Evolutionary conservation across 2,329 filamentous ascomycete genomes (phyloP).

Genomic region (Aspergillus tubingensis): DNA sequence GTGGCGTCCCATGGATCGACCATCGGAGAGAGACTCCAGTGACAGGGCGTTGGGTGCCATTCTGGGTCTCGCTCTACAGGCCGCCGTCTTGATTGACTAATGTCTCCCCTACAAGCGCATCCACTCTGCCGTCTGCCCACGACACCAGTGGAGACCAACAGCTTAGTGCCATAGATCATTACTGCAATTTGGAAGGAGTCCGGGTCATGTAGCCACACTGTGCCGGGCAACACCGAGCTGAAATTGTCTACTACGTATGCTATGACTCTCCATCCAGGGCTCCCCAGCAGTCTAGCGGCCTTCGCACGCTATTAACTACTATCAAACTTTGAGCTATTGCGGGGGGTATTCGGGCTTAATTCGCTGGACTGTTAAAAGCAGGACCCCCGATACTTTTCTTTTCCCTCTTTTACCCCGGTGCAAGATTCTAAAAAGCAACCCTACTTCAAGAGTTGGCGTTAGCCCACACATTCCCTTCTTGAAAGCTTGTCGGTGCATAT

Average conservation of each 20-base stretch:
- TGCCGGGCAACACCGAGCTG: conserved; percentile 5
- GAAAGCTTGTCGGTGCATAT: not conserved
- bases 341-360: not conserved
- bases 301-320: conserved; percentile 16
- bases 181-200: conserved; percentile 7
- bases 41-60: conserved; percentile 7
- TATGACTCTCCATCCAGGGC: not conserved
- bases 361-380: conserved; percentile 2
- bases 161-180: conserved; percentile 9
- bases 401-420: not conserved
- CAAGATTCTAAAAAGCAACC: not conserved
- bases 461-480: conserved; percentile 1
- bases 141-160: conserved; percentile 8
- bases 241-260: not conserved
- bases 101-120: not conserved
- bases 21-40: conserved; percentile 3
- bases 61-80: conserved; percentile 4
- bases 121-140: conserved; percentile 9
- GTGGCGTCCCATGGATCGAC: conserved; percentile 14
- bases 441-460: not conserved
- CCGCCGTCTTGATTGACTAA: conserved; percentile 4
- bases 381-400: not conserved
- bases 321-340: conserved; percentile 18
- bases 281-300: not conserved
- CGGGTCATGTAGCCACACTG: not conserved